Evolutionary conservation across 2,329 filamentous ascomycete species (phyloP), one percentile per base, ranked within the genome.

Genomic region (Aureobasidium zeae): DNA sequence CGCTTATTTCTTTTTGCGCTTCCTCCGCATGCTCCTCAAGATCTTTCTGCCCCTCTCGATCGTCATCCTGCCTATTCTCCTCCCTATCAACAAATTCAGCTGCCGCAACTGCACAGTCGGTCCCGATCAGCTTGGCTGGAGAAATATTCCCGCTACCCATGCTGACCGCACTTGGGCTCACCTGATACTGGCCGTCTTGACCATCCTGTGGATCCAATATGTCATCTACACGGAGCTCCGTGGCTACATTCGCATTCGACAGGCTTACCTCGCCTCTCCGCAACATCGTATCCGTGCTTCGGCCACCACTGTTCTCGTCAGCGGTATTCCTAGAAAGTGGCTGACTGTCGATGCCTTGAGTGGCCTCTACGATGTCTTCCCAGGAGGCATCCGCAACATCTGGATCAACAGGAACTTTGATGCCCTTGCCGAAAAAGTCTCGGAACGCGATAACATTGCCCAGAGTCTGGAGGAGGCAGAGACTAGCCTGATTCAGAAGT

Each of bases 1-100:
- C 60, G 87, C 89, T 56, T 98, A 94, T 66, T 94, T 96, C 69
- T 98, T 98, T 62, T 72, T 98, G 1, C 83, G 93, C 49, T 98
- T 94, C 57, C 74, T 88, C 19, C 79, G 82, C 49, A 83, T 85
- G 56, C 76, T 96, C 4, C 74, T 96, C 31, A 80, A 94, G 58
- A 94, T 98, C 49, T 96, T 98, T 60, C 67, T 94, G 28, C 87
- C 91, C 1, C 78, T 94, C 45, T 79, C 83, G 10, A 53, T 77
- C 19, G 57, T 95, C 38, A 80, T 94, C 20, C 70, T 95, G 43
- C 91, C 91, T 0, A 82, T 95, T 17, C 68, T 98, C 31, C 67
- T 96, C 2, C 88, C 91, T 0, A 63, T 98, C 50, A 98, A 98
- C 58, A 81, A 77, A 44, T 66, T 82, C 3, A 83, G 76, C 30